Conservation (phyloP, 176 grass and related monocot genomes). For the Microstegium vimineum region DNA sequence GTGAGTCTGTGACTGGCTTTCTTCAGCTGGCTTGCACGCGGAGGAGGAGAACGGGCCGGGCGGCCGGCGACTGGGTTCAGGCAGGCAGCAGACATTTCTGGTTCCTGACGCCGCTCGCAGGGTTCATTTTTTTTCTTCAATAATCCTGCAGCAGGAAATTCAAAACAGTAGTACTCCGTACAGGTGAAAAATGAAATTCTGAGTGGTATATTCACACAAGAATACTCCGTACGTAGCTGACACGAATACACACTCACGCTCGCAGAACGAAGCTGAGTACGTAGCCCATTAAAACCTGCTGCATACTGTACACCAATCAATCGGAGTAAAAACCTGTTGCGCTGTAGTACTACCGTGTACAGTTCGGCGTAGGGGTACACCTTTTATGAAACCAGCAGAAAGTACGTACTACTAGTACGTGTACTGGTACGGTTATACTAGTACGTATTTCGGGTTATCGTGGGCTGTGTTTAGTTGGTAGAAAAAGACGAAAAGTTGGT, state of each 20-base stretch:
- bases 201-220: neutral
- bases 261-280: neutral
- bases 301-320: neutral
- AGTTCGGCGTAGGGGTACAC: neutral
- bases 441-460: neutral
- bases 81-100: neutral
- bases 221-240: too few relatives aligned
- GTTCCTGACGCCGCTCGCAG: neutral
- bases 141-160: too few relatives aligned
- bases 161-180: neutral
- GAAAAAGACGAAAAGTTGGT: too few relatives aligned
- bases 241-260: neutral
- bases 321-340: neutral
- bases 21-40: neutral
- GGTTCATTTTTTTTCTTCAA: neutral
- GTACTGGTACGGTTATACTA: neutral
- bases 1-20: neutral
- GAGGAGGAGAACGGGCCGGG: neutral
- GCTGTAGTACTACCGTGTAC: neutral
- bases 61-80: neutral
- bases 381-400: neutral
- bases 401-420: neutral
- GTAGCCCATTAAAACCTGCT: neutral
- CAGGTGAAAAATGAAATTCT: neutral
- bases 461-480: too few relatives aligned